phyloP scores from a whole-genome alignment of 108 stramenopile genomes.

The Cyclotella kingstonii region DNA sequence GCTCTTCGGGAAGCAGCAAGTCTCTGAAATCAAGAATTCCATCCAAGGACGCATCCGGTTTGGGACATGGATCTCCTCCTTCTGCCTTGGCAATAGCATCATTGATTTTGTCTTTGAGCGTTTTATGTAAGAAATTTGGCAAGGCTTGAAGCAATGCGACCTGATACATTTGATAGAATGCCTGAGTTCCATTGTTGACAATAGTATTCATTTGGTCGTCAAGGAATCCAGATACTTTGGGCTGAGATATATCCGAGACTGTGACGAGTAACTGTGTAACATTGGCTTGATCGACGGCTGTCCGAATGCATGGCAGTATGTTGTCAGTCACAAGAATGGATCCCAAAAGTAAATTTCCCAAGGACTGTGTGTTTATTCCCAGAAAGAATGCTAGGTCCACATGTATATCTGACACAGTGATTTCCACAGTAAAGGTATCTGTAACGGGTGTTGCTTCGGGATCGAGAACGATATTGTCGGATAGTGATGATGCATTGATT shows the following conservation, averaged over 20 bases:
- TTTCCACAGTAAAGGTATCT: conserved; percentile 37
- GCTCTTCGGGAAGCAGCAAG: conserved; percentile 34
- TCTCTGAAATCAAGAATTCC: conserved; percentile 61
- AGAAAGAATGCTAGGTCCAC: conserved; percentile 40
- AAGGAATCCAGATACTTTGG: conserved; percentile 18
- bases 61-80: conserved; percentile 1
- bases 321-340: conserved; percentile 50
- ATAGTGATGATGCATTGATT: conserved; percentile 10
- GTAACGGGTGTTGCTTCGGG: conserved; percentile 14
- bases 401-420: conserved; percentile 30
- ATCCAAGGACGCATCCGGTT: conserved; percentile 2
- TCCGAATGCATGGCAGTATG: conserved; percentile 57
- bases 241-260: conserved; percentile 9
- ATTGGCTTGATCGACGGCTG: conserved; percentile 38
- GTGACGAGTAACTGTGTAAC: conserved; percentile 46
- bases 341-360: conserved; percentile 38
- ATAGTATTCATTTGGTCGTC: conserved; percentile 12
- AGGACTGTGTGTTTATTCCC: conserved; percentile 34
- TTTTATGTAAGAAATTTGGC: conserved; percentile 22
- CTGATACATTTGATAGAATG: conserved; percentile 36
- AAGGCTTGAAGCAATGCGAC: conserved; percentile 19
- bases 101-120: conserved; percentile 21
- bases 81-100: conserved; percentile 5
- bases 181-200: conserved; percentile 13
- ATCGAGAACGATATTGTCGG: conserved; percentile 16